Base-by-base conservation (phyloP, 345 rosid genomes). In the Hibiscus mutabilis region DNA sequence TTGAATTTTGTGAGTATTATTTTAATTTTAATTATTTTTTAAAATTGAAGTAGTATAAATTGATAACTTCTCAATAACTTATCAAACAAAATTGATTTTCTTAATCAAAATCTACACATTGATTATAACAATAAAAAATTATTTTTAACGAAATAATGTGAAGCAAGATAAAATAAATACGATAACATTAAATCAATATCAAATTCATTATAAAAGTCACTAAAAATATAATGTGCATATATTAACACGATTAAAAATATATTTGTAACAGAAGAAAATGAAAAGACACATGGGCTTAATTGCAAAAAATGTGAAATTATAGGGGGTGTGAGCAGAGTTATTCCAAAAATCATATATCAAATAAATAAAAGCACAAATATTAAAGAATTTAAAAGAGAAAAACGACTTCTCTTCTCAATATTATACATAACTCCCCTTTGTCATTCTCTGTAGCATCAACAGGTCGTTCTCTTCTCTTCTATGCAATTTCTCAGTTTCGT, bases 381-480 rank as follows among this genome's bases (percentile, higher is more conserved):
- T 15, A 33, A 15, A 7, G 13, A 69, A 33, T 56, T 18, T 5
- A 19, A 33, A 35, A 25, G 12, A n/a, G 16, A 68, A 69, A 55
- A 33, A 35, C 52, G 29, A 58, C 49, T 52, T 37, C 63, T 25
- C 65, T 58, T 58, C 73, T 57, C 25, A 55, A 55, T 22, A 57
- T 58, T 70, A 61, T 47, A 24, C 75, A 49, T 55, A 70, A 22
- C 63, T 24, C 15, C 27, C 53, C 37, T n/a, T 40, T 66, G 22
- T 66, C 40, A 25, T 22, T 70, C 40, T 70, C 55, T 70, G 56
- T 60, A 47, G 52, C 64, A 58, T 70, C 73, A 70, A 44, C 63
- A 56, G 73, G 73, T 70, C 66, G 15, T 49, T 49, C 55, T 49
- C 22, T 37, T 69, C 73, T 56, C 55, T 44, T 44, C 69, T 24